Conservation (phyloP, 441 rosid species). For the Theobroma grandiflorum region DNA sequence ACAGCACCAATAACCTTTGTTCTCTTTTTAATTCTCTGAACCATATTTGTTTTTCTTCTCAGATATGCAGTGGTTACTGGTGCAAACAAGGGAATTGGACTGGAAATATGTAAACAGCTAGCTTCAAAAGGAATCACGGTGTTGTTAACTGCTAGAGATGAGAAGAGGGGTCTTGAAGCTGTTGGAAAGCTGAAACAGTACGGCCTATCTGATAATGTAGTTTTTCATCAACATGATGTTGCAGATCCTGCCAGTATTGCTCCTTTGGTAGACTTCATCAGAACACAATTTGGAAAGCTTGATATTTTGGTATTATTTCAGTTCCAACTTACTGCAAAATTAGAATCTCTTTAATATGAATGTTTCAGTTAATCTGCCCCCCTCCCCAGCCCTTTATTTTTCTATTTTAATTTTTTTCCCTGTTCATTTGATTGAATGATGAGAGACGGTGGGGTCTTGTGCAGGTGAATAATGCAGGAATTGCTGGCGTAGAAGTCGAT, state of each 20-base stretch:
- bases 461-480: conserved; percentile 50
- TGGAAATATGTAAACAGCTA: conserved; percentile 46
- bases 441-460: neutral
- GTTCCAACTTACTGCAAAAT: neutral
- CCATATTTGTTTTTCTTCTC: neutral
- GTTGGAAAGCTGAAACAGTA: conserved; percentile 36
- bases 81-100: conserved; percentile 48
- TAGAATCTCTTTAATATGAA: too few relatives aligned
- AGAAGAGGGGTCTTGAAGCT: conserved; percentile 54
- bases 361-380: too few relatives aligned
- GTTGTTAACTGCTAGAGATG: conserved; percentile 52
- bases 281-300: conserved; percentile 42
- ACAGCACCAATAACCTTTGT: neutral
- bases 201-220: conserved; percentile 26
- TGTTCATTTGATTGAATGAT: neutral
- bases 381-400: too few relatives aligned
- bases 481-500: conserved; percentile 21
- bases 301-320: conserved; percentile 47
- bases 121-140: conserved; percentile 44
- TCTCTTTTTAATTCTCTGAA: neutral
- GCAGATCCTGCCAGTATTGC: conserved; percentile 39
- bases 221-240: conserved; percentile 56
- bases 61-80: conserved; percentile 51
- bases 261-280: conserved; percentile 40
- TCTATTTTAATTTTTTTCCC: too few relatives aligned